Base-by-base conservation (phyloP, 2,329 filamentous ascomycete genomes). In the Coleophoma eucalyptorum region DNA sequence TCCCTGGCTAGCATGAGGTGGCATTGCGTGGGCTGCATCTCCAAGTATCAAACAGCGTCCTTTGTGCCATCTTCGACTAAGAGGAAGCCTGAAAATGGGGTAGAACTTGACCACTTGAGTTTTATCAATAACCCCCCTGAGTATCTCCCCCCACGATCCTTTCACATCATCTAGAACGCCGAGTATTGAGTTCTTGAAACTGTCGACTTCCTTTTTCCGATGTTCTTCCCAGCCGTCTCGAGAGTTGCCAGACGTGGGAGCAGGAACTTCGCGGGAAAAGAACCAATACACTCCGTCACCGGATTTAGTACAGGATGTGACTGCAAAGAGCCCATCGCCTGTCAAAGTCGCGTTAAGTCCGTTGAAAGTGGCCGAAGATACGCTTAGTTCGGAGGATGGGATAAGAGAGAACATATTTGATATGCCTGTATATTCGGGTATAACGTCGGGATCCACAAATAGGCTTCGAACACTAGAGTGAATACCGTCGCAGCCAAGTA, bases 21-120 rank as follows among this genome's bases (percentile, higher is more conserved):
- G 73, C 50, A 83, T 66, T 0, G 79, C 78, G 63, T 83, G 79
- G 0, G 78, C 79, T 2, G 78, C 78, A 61, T 83, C 80, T 4
- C 80, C 80, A 3, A 82, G 64, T 2, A 84, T 63, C 4, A 83
- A 67, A 42, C 60, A 60, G 10, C 61, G 54, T 2, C 80, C 70
- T 33, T 57, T 66, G 19, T 50, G 65, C 68, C 68, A 72, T 13
- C 49, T 48, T 1, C 65, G 63, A 4, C 66, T 65, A 13, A 59
- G 55, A 0, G 68, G 66, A 16, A 72, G 58, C 48, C 64, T 62
- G 48, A 66, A 69, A 18, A 70, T 58, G 6, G 69, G 69, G 46
- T 67, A 69, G 48, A 71, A 67, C 18, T 64, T 62, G 21, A 69
- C 54, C 8, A 57, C 53, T 5, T 48, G 43, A 12, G 63, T 57